These are phyloP conservation scores for Aureobasidium melanogenum DNA, from an alignment of 2,329 filamentous ascomycete species.

Conservation along the genomic window DNA sequence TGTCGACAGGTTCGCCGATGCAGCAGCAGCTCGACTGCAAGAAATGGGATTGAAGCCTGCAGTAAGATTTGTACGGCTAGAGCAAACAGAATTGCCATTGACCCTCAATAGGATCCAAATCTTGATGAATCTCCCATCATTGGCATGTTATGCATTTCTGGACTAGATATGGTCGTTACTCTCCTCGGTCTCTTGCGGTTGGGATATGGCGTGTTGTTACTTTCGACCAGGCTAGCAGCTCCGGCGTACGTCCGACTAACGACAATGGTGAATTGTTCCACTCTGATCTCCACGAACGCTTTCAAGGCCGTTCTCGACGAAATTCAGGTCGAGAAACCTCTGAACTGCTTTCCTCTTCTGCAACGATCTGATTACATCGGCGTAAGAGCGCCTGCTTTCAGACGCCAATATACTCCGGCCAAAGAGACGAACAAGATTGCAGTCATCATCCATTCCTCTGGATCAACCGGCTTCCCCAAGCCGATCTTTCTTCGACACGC, in stretches of 20 bases:
- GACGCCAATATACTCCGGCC: constrained; percentile 15
- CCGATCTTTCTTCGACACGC: constrained; percentile 52
- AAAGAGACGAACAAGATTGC: constrained; percentile 28
- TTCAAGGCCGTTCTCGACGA: constrained; percentile 24
- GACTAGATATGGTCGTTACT: constrained; percentile 47
- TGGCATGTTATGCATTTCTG: constrained; percentile 44
- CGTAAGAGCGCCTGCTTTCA: constrained; percentile 15
- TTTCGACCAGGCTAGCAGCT: constrained; percentile 46
- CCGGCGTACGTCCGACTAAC: constrained; percentile 43
- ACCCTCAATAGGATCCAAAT: constrained; percentile 16
- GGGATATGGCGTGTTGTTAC: constrained; percentile 46
- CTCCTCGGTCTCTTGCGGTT: constrained; percentile 46
- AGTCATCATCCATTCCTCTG: constrained; percentile 43
- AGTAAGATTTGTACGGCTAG: constrained; percentile 14
- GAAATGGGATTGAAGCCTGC: constrained; percentile 20
- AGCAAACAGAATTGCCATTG: not conserved
- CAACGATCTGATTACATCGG: constrained; percentile 19
- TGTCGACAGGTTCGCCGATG: constrained; percentile 22
- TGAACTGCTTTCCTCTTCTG: constrained; percentile 24
- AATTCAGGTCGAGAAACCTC: constrained; percentile 20
- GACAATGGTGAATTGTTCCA: constrained; percentile 30
- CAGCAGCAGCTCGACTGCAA: constrained; percentile 19
- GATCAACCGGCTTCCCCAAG: constrained; percentile 55
- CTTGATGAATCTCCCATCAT: constrained; percentile 30
- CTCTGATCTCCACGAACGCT: constrained; percentile 19